Evolutionary conservation across 2,329 filamentous ascomycete species (phyloP).

Genomic region (Aspergillus vadensis): DNA sequence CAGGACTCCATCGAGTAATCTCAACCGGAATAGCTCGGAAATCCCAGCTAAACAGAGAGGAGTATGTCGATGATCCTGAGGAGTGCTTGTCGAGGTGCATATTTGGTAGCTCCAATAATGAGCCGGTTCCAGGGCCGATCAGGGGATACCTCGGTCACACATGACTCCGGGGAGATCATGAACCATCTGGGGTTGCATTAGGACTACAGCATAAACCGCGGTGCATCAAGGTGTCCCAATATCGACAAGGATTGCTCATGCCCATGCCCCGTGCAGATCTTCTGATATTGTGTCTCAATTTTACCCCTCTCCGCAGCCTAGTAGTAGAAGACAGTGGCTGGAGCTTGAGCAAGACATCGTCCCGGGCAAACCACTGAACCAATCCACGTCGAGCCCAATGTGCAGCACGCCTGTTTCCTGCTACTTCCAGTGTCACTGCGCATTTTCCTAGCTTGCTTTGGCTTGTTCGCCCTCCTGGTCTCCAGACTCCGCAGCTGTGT

Average conservation of each 20-base stretch:
- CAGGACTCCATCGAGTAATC: neutral
- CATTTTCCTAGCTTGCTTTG: neutral
- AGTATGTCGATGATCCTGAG: neutral
- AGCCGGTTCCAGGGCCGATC: slow-evolving; percentile 16
- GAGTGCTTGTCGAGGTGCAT: slow-evolving; percentile 4
- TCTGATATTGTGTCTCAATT: neutral
- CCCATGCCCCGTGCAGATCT: neutral
- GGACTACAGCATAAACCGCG: neutral
- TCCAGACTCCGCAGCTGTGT: slow-evolving; percentile 19
- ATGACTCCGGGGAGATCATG: slow-evolving; percentile 18
- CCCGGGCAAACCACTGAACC: neutral
- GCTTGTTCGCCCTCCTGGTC: slow-evolving; percentile 24
- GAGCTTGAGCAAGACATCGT: neutral
- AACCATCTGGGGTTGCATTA: slow-evolving; percentile 5
- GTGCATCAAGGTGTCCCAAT: neutral
- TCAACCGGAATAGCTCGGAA: neutral
- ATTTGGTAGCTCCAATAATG: slow-evolving; percentile 12
- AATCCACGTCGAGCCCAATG: neutral
- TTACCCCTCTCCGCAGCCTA: neutral
- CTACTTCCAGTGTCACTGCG: neutral
- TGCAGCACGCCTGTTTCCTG: neutral
- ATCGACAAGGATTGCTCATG: neutral
- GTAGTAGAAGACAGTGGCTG: neutral
- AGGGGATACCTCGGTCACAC: slow-evolving; percentile 30
- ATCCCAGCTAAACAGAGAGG: neutral